Base-by-base conservation (phyloP, 495 filamentous ascomycete species). In the Penicillium odoratum region DNA sequence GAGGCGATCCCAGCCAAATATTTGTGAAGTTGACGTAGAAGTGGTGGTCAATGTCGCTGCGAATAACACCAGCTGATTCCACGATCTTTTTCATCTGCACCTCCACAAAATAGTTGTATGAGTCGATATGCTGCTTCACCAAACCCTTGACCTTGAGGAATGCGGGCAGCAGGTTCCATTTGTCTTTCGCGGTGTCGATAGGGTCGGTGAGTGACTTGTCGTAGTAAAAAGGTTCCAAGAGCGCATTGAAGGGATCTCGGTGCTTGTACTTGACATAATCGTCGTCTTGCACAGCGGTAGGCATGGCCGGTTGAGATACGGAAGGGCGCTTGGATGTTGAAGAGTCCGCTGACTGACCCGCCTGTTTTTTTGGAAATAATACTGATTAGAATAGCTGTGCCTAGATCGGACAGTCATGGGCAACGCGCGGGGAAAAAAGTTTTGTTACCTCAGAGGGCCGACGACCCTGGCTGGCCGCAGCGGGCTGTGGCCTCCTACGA, bases 81-180 rank as follows among this genome's bases (percentile, higher is more conserved):
- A 99, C 88, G 54, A 99, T 98, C 63, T 97, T 90, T 73, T 97
- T 96, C 70, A 99, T 82, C 66, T 96, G 92, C 18, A 93, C 87
- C 55, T 98, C 90, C 52, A 97, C 86, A 63, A 99, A 96, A 72
- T 90, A 96, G 74, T 99, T 96, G 82, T 90, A 99, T 31, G 94
- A 98, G 75, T 99, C 95, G 72, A 98, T 93, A 72, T 99, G 94
- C 72, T 97, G 92, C 74, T 96, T 96, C 47, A 96, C 91, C 55
- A 97, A 74, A 38, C 92, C 94, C 72, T 99, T 99, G 64, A 97
- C 92, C 69, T 97, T 97, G 48, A 99, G 79, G 67, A 98, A 99
- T 4, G 94, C 93, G 0, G 94, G 95, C 16, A 99, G 77, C 26
- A 99, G 77, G 68, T 97, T 97, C 86, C 91, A 97, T 79, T 98